Percentiles rank a stretch among this genome's conserved stretches.
These are phyloP conservation scores for Blastobotrys ciferrii DNA, from an alignment of 1,139 yeast species.

Conservation along the genomic window DNA sequence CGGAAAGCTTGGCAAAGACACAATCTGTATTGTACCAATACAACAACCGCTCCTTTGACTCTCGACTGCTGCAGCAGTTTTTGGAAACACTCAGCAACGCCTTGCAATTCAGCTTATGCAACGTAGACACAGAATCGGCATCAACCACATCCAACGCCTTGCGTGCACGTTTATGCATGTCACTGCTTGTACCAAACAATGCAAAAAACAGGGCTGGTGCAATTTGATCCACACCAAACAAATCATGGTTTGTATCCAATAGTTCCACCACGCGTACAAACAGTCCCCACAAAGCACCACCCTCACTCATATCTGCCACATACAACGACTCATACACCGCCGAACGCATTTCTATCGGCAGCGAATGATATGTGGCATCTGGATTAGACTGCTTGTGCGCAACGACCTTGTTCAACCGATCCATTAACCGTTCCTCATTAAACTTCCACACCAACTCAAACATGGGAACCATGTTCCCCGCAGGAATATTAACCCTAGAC, in stretches of 20 bases:
- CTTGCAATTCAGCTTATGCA: background rate
- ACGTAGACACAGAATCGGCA: background rate
- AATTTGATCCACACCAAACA: constrained; percentile 15
- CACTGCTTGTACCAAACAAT: constrained; percentile 29
- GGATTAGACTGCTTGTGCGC: constrained; percentile 1
- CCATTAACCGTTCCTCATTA: constrained; percentile 1
- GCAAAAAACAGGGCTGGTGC: constrained; percentile 35
- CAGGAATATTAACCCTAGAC: background rate
- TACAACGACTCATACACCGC: constrained; percentile 1
- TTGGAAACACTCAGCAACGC: background rate
- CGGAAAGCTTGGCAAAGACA: constrained; percentile 3
- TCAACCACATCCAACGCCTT: constrained; percentile 7
- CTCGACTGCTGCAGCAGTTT: background rate
- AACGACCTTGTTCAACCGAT: constrained; percentile 4
- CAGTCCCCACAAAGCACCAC: background rate
- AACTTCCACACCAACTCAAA: constrained; percentile 7
- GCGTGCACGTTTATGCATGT: constrained; percentile 32
- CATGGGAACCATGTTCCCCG: constrained; percentile 10
- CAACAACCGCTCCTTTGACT: constrained; percentile 6
- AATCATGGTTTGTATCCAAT: background rate
- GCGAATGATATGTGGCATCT: constrained; percentile 4
- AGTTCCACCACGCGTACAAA: background rate
- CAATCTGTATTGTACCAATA: constrained; percentile 15
- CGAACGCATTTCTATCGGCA: background rate
- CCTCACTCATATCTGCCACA: background rate